Percentiles rank a stretch among this genome's conserved stretches.
phyloP scores from a whole-genome alignment of 2,329 filamentous ascomycete species.

The Fusarium sp. region DNA sequence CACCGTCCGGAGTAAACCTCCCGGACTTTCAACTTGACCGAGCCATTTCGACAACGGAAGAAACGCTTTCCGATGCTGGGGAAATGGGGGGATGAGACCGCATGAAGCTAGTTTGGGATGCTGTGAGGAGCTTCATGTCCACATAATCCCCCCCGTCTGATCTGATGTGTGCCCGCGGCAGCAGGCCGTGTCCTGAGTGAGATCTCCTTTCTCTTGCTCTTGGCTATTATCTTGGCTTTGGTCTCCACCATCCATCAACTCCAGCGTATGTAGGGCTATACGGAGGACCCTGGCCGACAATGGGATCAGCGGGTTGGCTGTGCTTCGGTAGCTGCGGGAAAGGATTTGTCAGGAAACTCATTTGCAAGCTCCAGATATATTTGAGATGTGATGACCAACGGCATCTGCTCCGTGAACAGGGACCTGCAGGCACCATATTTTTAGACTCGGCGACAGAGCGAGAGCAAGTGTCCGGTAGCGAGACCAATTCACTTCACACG shows the following conservation, averaged over 20 bases:
- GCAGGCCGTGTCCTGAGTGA: background rate
- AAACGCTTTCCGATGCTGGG: background rate
- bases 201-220: background rate
- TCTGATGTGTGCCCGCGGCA: background rate
- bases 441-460: conserved; percentile 4
- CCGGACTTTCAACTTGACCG: background rate
- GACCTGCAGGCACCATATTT: conserved; percentile 6
- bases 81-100: background rate
- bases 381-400: conserved; percentile 16
- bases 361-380: conserved; percentile 12
- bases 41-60: background rate
- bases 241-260: conserved; percentile 3
- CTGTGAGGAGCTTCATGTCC: background rate
- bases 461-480: conserved; percentile 2
- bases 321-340: conserved; percentile 15
- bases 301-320: background rate
- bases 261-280: background rate
- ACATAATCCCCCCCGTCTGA: background rate
- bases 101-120: background rate
- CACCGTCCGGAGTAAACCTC: conserved; percentile 26
- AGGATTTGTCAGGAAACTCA: conserved; percentile 5
- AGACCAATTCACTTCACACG: conserved; percentile 11
- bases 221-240: background rate
- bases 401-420: conserved; percentile 10
- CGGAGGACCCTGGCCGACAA: conserved; percentile 9